A percentile compares a stretch with the other conserved stretches of the same genome.
phyloP scores from a whole-genome alignment of 1,284 basidiomycete genomes.

The Ceratobasidium sp. region DNA sequence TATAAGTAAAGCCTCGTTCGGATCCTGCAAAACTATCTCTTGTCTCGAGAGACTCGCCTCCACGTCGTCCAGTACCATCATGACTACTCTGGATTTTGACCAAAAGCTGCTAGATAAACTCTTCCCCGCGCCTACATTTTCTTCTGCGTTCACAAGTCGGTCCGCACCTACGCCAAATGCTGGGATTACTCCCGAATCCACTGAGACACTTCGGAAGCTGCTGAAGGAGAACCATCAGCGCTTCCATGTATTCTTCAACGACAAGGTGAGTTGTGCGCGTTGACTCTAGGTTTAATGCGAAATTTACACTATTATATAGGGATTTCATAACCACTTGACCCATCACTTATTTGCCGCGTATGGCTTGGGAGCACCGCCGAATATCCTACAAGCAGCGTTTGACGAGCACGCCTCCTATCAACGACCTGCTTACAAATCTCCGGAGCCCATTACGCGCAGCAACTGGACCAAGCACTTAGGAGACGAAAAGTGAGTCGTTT shows the following conservation, averaged over 20 bases:
- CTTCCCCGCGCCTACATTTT: slow-evolving; percentile 59
- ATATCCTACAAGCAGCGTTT: slow-evolving; percentile 43
- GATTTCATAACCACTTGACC: slow-evolving; percentile 46
- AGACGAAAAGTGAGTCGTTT: slow-evolving; percentile 39
- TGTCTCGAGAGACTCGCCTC: too few species aligned
- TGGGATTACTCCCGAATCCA: slow-evolving; percentile 66
- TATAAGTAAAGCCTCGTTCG: too few species aligned
- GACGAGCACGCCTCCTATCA: slow-evolving; percentile 40
- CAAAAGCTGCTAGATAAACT: slow-evolving; percentile 52
- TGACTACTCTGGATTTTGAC: slow-evolving; percentile 33
- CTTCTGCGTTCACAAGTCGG: slow-evolving; percentile 54
- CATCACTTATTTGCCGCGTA: slow-evolving; percentile 47
- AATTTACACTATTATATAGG: slow-evolving; percentile 1
- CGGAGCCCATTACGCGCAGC: slow-evolving; percentile 22
- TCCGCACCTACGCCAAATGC: slow-evolving; percentile 59
- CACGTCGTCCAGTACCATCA: neutral
- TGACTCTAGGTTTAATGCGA: slow-evolving; percentile 36
- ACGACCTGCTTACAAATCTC: slow-evolving; percentile 39
- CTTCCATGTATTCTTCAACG: slow-evolving; percentile 74
- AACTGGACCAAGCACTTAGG: slow-evolving; percentile 47
- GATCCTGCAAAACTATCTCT: too few species aligned
- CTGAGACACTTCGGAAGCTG: slow-evolving; percentile 60
- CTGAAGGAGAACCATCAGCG: slow-evolving; percentile 70
- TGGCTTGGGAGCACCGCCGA: slow-evolving; percentile 29
- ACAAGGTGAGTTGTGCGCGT: slow-evolving; percentile 71